Evolutionary conservation across 345 rosid species (phyloP).

Genomic region (Psidium guajava): DNA sequence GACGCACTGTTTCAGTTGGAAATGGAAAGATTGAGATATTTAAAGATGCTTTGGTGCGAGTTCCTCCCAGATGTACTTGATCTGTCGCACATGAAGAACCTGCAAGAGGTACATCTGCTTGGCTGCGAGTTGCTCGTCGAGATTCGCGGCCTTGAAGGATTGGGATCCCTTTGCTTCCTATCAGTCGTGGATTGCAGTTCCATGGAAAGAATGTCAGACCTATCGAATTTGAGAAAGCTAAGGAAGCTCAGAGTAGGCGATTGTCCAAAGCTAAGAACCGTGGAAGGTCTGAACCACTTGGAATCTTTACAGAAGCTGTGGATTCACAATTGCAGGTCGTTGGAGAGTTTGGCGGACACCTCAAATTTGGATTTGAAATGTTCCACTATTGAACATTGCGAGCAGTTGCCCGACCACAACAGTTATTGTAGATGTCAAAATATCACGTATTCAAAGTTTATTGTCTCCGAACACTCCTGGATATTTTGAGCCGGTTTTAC

Average conservation of each 20-base stretch:
- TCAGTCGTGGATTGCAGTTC: not conserved
- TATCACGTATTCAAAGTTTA: not conserved
- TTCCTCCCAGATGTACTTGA: not conserved
- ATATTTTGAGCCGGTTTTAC: not conserved
- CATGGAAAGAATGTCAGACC: not conserved
- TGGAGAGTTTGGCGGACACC: not conserved
- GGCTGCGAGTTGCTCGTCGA: not conserved
- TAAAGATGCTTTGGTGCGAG: not conserved
- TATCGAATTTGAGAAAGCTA: not conserved
- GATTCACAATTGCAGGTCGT: not conserved
- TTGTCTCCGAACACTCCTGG: not conserved
- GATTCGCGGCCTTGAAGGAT: not conserved
- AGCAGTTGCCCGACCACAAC: not conserved
- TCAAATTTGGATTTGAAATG: not conserved
- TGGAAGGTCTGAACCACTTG: not conserved
- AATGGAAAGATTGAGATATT: not conserved
- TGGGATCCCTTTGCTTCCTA: not conserved
- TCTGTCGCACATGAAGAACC: not conserved
- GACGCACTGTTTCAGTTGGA: not conserved
- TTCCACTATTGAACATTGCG: not conserved
- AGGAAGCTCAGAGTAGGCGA: not conserved
- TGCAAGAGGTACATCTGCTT: not conserved
- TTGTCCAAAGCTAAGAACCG: not conserved
- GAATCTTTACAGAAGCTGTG: not conserved
- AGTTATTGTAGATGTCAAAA: not conserved